Evolutionary conservation across 345 rosid species (phyloP).

Genomic region (Eucalyptus camaldulensis): DNA sequence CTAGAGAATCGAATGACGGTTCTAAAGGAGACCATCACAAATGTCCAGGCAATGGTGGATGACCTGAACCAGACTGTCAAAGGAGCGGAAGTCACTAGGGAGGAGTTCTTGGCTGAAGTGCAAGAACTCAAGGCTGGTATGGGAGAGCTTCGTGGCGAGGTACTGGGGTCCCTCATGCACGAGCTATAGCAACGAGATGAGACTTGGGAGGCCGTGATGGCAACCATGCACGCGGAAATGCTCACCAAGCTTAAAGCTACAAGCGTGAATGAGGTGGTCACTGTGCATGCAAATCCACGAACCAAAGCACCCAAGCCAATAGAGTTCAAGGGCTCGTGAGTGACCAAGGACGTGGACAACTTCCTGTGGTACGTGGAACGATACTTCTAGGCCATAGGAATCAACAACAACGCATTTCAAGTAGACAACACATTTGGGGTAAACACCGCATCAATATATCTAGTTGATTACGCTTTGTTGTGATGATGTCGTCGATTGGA

Average conservation of each 20-base stretch:
- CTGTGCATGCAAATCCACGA: rapidly evolving
- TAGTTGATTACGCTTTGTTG: too few species aligned
- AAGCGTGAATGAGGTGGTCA: rapidly evolving
- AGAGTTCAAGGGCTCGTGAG: rapidly evolving
- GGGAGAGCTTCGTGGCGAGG: rapidly evolving
- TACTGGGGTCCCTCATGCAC: rapidly evolving
- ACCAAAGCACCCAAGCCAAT: too few species aligned
- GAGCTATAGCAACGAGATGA: rapidly evolving
- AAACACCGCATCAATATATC: rapidly evolving
- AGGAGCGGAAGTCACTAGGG: rapidly evolving
- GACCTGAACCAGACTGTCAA: rapidly evolving
- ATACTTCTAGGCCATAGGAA: too few species aligned
- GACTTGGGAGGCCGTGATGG: too few species aligned
- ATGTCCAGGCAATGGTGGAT: too few species aligned
- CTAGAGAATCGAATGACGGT: too few species aligned
- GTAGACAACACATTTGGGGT: too few species aligned
- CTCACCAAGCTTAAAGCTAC: too few species aligned
- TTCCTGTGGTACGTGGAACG: too few species aligned
- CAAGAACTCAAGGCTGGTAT: rapidly evolving
- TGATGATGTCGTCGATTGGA: rapidly evolving
- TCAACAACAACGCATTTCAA: rapidly evolving
- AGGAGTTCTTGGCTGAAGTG: rapidly evolving
- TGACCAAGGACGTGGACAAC: too few species aligned
- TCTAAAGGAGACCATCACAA: rapidly evolving
- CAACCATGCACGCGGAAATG: rapidly evolving